A percentile compares a stretch with the other conserved stretches of the same genome.
These are phyloP conservation scores for Chlorella sp. DNA, from an alignment of 139 green algal species.

Conservation along the genomic window DNA sequence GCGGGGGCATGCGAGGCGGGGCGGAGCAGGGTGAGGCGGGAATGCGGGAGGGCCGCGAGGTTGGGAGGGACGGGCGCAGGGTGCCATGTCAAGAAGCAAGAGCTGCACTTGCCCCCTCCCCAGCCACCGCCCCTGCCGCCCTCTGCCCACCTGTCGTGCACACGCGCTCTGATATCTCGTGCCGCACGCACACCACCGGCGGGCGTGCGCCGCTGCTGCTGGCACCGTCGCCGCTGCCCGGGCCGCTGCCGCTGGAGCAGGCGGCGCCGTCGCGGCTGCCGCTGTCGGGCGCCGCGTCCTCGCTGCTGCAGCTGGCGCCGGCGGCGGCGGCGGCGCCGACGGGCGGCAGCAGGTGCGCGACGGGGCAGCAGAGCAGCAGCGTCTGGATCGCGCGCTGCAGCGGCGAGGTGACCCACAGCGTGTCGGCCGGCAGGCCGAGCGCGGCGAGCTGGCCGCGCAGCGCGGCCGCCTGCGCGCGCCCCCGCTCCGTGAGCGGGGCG, in stretches of 20 bases:
- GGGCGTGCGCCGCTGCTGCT: neutral
- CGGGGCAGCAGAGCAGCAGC: constrained; percentile 48
- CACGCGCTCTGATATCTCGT: neutral
- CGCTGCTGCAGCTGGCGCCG: no score
- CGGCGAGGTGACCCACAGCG: constrained; percentile 67
- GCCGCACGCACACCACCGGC: neutral
- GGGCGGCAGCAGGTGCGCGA: constrained; percentile 20
- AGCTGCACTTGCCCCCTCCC: neutral
- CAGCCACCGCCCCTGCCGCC: neutral
- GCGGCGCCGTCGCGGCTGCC: no score
- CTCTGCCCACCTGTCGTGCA: constrained; percentile 6
- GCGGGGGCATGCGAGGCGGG: no score
- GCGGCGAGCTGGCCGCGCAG: constrained; percentile 31
- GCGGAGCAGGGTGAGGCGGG: no score
- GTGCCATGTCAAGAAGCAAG: no score
- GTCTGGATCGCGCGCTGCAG: constrained; percentile 72
- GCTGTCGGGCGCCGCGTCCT: no score
- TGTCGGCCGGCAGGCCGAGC: constrained; percentile 41
- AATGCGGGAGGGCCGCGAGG: no score
- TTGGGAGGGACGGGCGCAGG: no score
- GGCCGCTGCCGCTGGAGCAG: neutral
- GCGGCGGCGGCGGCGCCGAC: no score
- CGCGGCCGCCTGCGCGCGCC: constrained; percentile 32
- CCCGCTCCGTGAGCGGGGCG: constrained; percentile 60
- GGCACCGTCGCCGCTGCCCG: neutral